A percentile compares a stretch with the other conserved stretches of the same genome.
These are phyloP conservation scores for Solanum paucissectum DNA, from an alignment of 257 asterid genomes.

Conservation along the genomic window DNA sequence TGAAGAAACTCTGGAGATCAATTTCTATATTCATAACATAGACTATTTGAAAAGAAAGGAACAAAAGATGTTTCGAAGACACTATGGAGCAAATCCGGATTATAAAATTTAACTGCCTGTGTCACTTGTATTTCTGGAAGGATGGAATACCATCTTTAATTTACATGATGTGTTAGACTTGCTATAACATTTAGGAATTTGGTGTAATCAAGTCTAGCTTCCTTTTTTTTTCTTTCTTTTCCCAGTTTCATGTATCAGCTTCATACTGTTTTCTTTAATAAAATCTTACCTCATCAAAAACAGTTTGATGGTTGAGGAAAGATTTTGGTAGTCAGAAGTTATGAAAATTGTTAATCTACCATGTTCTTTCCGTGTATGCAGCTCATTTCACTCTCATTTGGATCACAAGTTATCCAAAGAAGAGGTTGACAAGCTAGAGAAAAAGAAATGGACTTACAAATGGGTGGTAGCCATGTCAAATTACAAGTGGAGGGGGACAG, in stretches of 20 bases:
- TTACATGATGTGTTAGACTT: neutral
- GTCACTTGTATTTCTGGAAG: neutral
- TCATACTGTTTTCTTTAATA: neutral
- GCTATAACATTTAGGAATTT: neutral
- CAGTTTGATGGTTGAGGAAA: neutral
- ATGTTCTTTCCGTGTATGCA: constrained; percentile 21
- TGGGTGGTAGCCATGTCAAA: constrained; percentile 57
- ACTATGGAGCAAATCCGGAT: neutral
- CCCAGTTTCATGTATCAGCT: neutral
- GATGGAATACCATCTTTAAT: neutral
- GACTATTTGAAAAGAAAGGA: neutral
- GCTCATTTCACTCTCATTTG: constrained; percentile 61
- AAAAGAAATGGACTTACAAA: constrained; percentile 58
- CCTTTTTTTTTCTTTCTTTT: neutral
- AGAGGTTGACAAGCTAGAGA: constrained; percentile 36
- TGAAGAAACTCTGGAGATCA: neutral
- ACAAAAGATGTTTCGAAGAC: neutral
- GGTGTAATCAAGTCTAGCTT: neutral
- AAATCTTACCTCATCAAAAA: neutral
- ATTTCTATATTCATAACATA: neutral
- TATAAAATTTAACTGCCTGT: neutral
- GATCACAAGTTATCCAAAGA: constrained; percentile 37
- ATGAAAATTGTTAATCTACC: neutral
- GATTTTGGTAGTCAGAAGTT: neutral
- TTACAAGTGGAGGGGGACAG: constrained; percentile 87